Evolutionary conservation across 257 asterid species (phyloP), one percentile per base, ranked within the genome.

Genomic region (Solanum phureja): DNA sequence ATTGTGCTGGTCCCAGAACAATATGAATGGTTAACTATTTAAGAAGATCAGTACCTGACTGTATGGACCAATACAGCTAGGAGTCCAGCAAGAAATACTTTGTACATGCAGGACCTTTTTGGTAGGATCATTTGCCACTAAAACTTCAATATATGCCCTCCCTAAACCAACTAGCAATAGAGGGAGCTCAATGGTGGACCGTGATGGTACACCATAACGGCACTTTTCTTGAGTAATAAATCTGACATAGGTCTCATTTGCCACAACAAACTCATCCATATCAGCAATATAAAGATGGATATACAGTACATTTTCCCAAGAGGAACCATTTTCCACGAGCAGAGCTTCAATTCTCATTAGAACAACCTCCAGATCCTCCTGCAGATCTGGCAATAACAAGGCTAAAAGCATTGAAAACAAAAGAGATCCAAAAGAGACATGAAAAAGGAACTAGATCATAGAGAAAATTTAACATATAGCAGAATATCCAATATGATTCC

Each of bases 1-100:
- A 81, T 19, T 10, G 19, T 4, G 42, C 12, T 8, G 35, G 31
- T 34, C 66, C 85, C n/a, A 58, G 68, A 46, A 81, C 1, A 58
- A 81, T 18, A 81, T 31, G 68, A 81, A 81, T 81, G 64, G 37
- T 44, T 42, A 1, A 44, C 24, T 44, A 27, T 27, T 14, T 49
- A 18, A 46, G 56, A 77, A 23, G 68, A 88, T 90, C 69, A 92
- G 85, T 87, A 96, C 99, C 98, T 97, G 99, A 90, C 98, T 97
- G 91, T 97, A 97, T 31, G 99, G 98, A 90, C 99, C 99, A 64
- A 97, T 97, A 89, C 98, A 97, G 87, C 99, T 95, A 87, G 98
- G 99, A 88, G 98, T 98, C 99, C 99, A 95, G 92, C 93, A 92
- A 58, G 99, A 97, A 88, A 97, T 94, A 90, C 98, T 97, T 83